These are phyloP conservation scores for Aspergillus sclerotialis DNA, from an alignment of 2,329 filamentous ascomycete genomes.

Conservation along the genomic window DNA sequence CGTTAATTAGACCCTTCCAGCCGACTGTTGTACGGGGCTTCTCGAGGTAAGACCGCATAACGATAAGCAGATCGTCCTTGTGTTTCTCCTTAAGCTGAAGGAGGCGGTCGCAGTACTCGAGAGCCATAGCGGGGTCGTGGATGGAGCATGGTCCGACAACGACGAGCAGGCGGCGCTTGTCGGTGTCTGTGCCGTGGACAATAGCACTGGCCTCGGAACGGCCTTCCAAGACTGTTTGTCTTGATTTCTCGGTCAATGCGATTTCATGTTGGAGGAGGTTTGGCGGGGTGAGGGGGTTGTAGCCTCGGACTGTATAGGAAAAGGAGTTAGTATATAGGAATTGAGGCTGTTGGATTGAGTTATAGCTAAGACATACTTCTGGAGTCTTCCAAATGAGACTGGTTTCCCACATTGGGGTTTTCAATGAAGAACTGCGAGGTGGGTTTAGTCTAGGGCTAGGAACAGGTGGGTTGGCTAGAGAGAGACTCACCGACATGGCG, in stretches of 20 bases:
- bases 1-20: conserved; percentile 98
- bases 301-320: conserved; percentile 61
- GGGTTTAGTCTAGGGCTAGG: conserved; percentile 5
- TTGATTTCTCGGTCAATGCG: conserved; percentile 38
- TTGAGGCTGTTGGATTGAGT: no score
- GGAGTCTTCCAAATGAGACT: conserved; percentile 69
- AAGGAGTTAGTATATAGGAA: conserved; percentile 3
- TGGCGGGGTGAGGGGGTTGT: conserved; percentile 87
- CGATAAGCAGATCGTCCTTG: conserved; percentile 80
- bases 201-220: conserved; percentile 56
- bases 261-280: conserved; percentile 96
- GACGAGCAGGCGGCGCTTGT: conserved; percentile 57
- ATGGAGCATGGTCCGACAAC: conserved; percentile 95
- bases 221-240: conserved; percentile 50
- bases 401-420: conserved; percentile 73
- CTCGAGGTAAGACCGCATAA: conserved; percentile 98
- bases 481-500: conserved; percentile 29
- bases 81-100: conserved; percentile 79
- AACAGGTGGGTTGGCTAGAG: conserved; percentile 1
- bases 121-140: conserved; percentile 82
- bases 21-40: conserved; percentile 96
- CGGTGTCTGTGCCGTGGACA: conserved; percentile 52
- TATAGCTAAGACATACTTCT: conserved; percentile 54
- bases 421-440: conserved; percentile 63
- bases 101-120: conserved; percentile 87